Evolutionary conservation across 129 eudicot species (phyloP).

Genomic region (Centella asiatica): DNA sequence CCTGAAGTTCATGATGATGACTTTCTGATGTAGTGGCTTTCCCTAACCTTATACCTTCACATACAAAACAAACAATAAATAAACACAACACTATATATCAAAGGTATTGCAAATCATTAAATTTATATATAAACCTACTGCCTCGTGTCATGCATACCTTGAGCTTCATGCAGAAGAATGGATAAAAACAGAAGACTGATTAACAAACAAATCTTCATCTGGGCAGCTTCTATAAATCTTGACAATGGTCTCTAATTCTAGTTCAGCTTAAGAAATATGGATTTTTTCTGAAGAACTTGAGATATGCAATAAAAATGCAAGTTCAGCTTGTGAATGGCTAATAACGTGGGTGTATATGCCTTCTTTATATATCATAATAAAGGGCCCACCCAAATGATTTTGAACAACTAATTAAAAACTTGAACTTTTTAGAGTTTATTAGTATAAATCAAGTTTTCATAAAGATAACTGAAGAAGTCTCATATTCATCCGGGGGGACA

Average conservation of each 20-base stretch:
- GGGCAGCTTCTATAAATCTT: background rate
- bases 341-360: too few relatives aligned
- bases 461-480: slow-evolving; percentile 7
- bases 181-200: slow-evolving; percentile 6
- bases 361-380: slow-evolving; percentile 14
- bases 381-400: slow-evolving; percentile 26
- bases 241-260: background rate
- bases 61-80: background rate
- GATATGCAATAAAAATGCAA: slow-evolving; percentile 4
- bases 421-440: slow-evolving; percentile 1
- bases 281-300: background rate
- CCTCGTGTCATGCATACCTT: background rate
- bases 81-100: too few relatives aligned
- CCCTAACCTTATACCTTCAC: slow-evolving; percentile 37
- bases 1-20: slow-evolving; percentile 27
- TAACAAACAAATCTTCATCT: slow-evolving; percentile 5
- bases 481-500: slow-evolving; percentile 34
- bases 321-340: background rate
- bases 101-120: too few relatives aligned
- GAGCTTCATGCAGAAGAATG: slow-evolving; percentile 5
- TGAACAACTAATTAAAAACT: slow-evolving; percentile 11
- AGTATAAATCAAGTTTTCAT: slow-evolving; percentile 5
- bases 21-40: slow-evolving; percentile 18
- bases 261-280: slow-evolving; percentile 7
- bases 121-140: background rate